A percentile compares a stretch with the other conserved stretches of the same genome.
Evolutionary conservation across 1,284 basidiomycete species (phyloP).

Genomic region (Moesziomyces sp.): DNA sequence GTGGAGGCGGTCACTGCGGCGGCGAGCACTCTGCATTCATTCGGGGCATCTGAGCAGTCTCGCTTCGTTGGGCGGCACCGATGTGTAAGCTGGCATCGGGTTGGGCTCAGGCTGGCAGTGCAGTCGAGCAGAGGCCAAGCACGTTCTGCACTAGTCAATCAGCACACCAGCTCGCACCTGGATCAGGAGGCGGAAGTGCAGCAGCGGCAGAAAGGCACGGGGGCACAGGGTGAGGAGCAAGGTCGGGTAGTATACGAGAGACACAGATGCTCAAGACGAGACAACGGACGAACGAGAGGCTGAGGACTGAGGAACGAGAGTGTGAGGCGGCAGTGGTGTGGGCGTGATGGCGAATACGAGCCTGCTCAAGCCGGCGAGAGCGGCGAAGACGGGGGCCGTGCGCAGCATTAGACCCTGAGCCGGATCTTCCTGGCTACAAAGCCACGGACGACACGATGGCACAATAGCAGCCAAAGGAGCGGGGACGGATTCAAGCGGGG

Average conservation of each 20-base stretch:
- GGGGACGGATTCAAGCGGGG: not conserved
- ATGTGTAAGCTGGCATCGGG: slow-evolving; percentile 43
- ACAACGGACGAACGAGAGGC: too few relatives aligned
- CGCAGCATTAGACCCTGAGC: slow-evolving; percentile 24
- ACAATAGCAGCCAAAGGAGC: not conserved
- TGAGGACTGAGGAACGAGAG: not conserved
- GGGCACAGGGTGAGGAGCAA: not conserved
- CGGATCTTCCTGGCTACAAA: slow-evolving; percentile 1
- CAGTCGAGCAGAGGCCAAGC: slow-evolving; percentile 6
- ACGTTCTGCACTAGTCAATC: slow-evolving; percentile 10
- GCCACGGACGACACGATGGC: not conserved
- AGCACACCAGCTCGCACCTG: not conserved
- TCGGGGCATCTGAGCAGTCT: slow-evolving; percentile 19
- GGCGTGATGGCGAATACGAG: slow-evolving; percentile 34
- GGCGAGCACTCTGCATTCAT: not conserved
- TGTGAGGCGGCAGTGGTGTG: slow-evolving; percentile 16
- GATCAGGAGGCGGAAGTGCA: not conserved
- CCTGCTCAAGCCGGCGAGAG: slow-evolving; percentile 7
- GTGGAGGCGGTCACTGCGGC: slow-evolving; percentile 17
- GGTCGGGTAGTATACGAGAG: too few relatives aligned
- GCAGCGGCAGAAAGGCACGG: not conserved
- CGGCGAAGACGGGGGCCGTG: slow-evolving; percentile 15
- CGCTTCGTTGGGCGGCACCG: not conserved
- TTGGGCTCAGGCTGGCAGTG: slow-evolving; percentile 9
- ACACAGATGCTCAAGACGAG: too few relatives aligned